A percentile compares a stretch with the other conserved stretches of the same genome.
These are phyloP conservation scores for Cucurbita argyrosperma DNA, from an alignment of 306 rosid species.

Conservation along the genomic window DNA sequence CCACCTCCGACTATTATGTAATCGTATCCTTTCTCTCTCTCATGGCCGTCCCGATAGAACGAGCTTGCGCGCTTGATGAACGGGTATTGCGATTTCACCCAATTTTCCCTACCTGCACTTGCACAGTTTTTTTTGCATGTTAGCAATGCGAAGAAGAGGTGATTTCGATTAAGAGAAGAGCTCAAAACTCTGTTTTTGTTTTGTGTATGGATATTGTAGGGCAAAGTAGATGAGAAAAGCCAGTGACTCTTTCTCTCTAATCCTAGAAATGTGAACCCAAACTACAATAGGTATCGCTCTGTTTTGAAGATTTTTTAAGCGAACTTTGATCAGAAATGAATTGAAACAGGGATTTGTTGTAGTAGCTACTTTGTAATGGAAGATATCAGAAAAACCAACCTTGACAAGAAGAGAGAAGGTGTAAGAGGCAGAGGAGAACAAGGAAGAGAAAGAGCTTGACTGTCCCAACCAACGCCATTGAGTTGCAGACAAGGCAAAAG, in stretches of 20 bases:
- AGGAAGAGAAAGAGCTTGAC: slow-evolving; percentile 32
- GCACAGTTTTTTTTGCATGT: not conserved
- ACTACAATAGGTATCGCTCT: not conserved
- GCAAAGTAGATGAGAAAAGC: not conserved
- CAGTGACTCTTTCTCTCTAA: not conserved
- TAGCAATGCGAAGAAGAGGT: not conserved
- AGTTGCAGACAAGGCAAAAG: slow-evolving; percentile 18
- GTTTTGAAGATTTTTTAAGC: not conserved
- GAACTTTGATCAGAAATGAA: not conserved
- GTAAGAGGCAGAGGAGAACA: not conserved
- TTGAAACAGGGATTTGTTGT: not conserved
- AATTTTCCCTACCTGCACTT: slow-evolving; percentile 9
- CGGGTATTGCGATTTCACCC: slow-evolving; percentile 29
- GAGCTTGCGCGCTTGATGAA: slow-evolving; percentile 63
- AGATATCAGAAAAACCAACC: slow-evolving; percentile 3
- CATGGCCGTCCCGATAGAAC: slow-evolving; percentile 31
- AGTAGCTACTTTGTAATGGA: not conserved
- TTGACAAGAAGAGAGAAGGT: slow-evolving; percentile 3
- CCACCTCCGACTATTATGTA: slow-evolving; percentile 94
- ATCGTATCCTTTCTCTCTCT: slow-evolving; percentile 34
- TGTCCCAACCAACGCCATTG: slow-evolving; percentile 49
- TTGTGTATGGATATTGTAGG: not conserved
- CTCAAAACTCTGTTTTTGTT: not conserved
- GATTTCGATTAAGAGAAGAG: not conserved
- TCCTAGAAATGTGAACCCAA: not conserved